Base-by-base conservation (phyloP, 2,329 filamentous ascomycete genomes). In the Tothia fuscella region DNA sequence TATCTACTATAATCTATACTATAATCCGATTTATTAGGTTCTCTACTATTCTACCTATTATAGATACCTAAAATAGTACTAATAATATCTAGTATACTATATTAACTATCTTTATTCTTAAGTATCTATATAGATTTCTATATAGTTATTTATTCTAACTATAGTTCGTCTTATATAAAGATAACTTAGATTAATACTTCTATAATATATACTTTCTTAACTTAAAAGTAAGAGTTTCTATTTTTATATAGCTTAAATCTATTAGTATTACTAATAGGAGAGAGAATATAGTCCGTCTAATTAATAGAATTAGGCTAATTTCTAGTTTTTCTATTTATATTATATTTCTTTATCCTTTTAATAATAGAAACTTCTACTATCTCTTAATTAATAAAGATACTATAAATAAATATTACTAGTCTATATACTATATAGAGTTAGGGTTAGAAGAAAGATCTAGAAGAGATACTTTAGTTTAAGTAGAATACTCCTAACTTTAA, bases 281-380 rank as follows among this genome's bases (percentile, higher is more conserved):
- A 12, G 31, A 34, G 10, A 16, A 34, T 13, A 16, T 34, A 13
- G 16, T 12, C 17, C 31, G 31, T 17, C 31, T 17, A 9, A 34
- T 13, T 34, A 17, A 34, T 34, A 34, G 31, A 34, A 34, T 34
- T 34, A 34, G 31, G 12, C 31, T 34, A 34, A 34, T 34, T 13
- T 16, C 16, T 13, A 17, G 31, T 12, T 9, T 34, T 16, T 16
- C 16, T 13, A 17, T 34, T 34, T 34, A 34, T 16, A 16, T 13
- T 16, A 16, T 12, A 34, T 34, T 34, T 34, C 10, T 13, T 13
- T 34, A 34, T 17, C 12, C 12, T 17, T 12, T 34, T 9, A 16
- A 12, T 34, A 34, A 16, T 34, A 34, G 16, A 9, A 34, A 17
- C 31, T 34, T 10, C 16, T 16, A 16, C 31, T 16, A 34, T 34